These are phyloP conservation scores for Monarda citriodora DNA, from an alignment of 305 asterid species.

Conservation along the genomic window DNA sequence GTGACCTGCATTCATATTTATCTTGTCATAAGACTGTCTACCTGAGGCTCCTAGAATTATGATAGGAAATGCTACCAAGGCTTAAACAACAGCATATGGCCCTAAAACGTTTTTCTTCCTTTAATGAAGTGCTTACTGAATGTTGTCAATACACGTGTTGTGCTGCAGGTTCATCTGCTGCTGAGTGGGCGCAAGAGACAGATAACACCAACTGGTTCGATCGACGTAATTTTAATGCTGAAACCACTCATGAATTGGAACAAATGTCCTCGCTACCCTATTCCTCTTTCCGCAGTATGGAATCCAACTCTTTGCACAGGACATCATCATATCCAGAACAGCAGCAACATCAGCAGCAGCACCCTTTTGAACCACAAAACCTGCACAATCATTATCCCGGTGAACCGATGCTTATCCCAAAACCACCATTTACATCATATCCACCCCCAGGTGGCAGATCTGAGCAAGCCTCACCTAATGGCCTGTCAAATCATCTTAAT, in stretches of 20 bases:
- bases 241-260: conserved; percentile 45
- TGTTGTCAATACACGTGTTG: conserved; percentile 14
- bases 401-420: conserved; percentile 66
- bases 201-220: conserved; percentile 55
- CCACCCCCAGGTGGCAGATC: conserved; percentile 77
- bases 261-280: conserved; percentile 69
- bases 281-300: conserved; percentile 45
- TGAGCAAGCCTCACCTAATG: conserved; percentile 65
- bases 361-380: conserved; percentile 37
- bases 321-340: conserved; percentile 92
- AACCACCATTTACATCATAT: conserved; percentile 66
- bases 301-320: conserved; percentile 58
- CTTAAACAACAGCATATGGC: neutral
- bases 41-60: neutral
- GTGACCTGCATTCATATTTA: neutral
- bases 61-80: neutral
- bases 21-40: conserved; percentile 1
- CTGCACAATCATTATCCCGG: conserved; percentile 54
- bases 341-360: conserved; percentile 46
- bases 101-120: neutral
- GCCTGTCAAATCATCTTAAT: conserved; percentile 41
- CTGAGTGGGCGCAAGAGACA: conserved; percentile 67
- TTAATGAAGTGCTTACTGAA: conserved; percentile 3
- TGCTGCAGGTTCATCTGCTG: conserved; percentile 74
- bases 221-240: conserved; percentile 50